Evolutionary conservation across 176 grass and related monocot species (phyloP), one percentile per base, ranked within the genome.

Genomic region (Oryza longistaminata): DNA sequence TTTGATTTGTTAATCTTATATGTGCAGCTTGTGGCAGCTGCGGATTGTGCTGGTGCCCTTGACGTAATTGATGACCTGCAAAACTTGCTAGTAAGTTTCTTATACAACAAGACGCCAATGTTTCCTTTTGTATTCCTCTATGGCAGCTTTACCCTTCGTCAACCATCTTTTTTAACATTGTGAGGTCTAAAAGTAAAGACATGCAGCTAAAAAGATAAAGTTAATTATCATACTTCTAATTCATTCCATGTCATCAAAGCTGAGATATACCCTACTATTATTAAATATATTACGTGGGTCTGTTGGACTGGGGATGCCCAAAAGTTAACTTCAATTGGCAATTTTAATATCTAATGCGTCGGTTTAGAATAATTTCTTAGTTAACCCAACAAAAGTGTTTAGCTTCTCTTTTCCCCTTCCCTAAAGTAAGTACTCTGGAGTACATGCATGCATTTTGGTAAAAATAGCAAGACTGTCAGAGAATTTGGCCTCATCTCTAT

Each of bases 21-120:
- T 66, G 70, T 90, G 70, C 93, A 99, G 93, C 97, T 99, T 84
- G 93, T 99, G 69, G 86, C 88, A 81, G 91, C 93, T 77, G 91
- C 97, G 79, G 97, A 99, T 82, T 99, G 97, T 85, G 97, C 94
- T 79, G 97, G 93, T 69, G 93, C 93, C 39, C 92, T 99, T 80
- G 92, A 99, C 84, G 88, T 99, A 48, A 99, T 91, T 2, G 97
- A 99, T 77, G 92, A 99, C 81, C 76, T 99, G 91, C 90, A 92
- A 73, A 92, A 96, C 85, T 92, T 99, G 83, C 66, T 99, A 68
- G 96, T 99, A 96, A 89, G 89, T 87, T 85, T 52, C 65, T 74
- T 42, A 61, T 68, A 74, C 24, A n/a, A 61, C 40, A 39, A 64
- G 61, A 74, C 22, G 35, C 29, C 25, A 67, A 44, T 83, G 25